Percentiles rank a stretch among this genome's conserved stretches.
Conservation (phyloP, 176 grass and related monocot species). For the Musa troglodytarum region DNA sequence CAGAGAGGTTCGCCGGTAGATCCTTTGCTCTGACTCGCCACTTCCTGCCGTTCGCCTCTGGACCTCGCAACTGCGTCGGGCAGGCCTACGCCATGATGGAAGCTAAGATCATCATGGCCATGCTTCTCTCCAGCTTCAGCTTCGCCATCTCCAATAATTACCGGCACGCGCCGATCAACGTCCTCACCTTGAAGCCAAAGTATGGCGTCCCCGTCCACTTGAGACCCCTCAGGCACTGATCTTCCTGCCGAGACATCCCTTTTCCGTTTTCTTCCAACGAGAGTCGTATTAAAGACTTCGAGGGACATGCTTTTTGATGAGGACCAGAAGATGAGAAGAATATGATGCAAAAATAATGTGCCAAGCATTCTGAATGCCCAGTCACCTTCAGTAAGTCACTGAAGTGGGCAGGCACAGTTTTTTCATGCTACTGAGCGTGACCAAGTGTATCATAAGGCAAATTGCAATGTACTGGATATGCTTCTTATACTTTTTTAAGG, state of each 20-base stretch:
- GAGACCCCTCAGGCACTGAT: background rate
- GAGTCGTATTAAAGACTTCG: background rate
- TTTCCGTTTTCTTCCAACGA: too few relatives aligned
- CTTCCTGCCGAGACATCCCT: too few relatives aligned
- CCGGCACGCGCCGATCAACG: conserved; percentile 32
- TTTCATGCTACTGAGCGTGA: too few relatives aligned
- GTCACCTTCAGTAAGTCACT: too few relatives aligned
- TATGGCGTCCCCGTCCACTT: background rate
- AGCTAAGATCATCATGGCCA: conserved; percentile 51
- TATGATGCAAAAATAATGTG: too few relatives aligned
- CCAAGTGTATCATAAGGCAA: too few relatives aligned
- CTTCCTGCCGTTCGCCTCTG: conserved; percentile 57
- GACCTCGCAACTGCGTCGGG: conserved; percentile 41
- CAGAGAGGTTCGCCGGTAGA: conserved; percentile 29
- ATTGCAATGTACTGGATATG: too few relatives aligned
- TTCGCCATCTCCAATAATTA: conserved; percentile 41
- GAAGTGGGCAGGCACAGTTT: too few relatives aligned
- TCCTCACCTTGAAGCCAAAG: conserved; percentile 8
- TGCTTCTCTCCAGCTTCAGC: conserved; percentile 41
- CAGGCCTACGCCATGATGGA: conserved; percentile 55
- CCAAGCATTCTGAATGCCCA: too few relatives aligned
- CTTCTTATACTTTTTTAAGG: too few relatives aligned
- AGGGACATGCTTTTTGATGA: background rate
- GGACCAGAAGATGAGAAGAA: too few relatives aligned
- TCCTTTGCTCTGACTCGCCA: conserved; percentile 46